A percentile compares a stretch with the other conserved stretches of the same genome.
Evolutionary conservation across 2,329 filamentous ascomycete species (phyloP).

Genomic region (Botryotinia calthae): DNA sequence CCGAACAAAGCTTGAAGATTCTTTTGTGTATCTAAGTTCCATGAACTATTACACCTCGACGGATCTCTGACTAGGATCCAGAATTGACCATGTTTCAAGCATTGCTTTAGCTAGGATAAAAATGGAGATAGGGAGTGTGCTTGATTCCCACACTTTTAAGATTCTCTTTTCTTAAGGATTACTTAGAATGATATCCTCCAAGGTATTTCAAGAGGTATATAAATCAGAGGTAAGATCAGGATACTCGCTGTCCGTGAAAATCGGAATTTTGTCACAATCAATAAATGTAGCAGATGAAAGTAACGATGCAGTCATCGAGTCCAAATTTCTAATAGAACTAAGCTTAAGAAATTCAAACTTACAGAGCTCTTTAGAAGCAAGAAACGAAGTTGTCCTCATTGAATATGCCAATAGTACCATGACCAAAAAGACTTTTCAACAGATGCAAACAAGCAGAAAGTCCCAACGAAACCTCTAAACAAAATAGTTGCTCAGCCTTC

Average conservation of each 20-base stretch:
- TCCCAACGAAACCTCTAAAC: not conserved
- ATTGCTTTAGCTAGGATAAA: not conserved
- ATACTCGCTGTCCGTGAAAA: not conserved
- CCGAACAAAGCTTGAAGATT: not conserved
- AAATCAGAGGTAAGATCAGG: not conserved
- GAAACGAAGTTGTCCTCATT: not conserved
- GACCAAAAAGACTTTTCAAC: not conserved
- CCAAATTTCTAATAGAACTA: not conserved
- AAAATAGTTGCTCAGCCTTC: not conserved
- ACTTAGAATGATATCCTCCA: not conserved
- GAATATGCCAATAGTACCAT: not conserved
- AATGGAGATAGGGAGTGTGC: not conserved
- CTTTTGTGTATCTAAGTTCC: not conserved
- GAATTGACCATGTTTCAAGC: too few species aligned
- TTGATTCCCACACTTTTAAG: too few species aligned
- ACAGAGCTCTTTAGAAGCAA: not conserved
- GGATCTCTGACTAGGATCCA: not conserved
- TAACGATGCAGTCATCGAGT: not conserved
- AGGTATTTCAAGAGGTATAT: not conserved
- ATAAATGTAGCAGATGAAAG: not conserved
- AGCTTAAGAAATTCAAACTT: not conserved
- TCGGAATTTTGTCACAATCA: rapidly evolving
- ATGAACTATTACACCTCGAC: not conserved
- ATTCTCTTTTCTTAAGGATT: not conserved
- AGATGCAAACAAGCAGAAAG: not conserved